These are phyloP conservation scores for Aspergillus versicolor DNA, from an alignment of 2,329 filamentous ascomycete species.

Conservation along the genomic window DNA sequence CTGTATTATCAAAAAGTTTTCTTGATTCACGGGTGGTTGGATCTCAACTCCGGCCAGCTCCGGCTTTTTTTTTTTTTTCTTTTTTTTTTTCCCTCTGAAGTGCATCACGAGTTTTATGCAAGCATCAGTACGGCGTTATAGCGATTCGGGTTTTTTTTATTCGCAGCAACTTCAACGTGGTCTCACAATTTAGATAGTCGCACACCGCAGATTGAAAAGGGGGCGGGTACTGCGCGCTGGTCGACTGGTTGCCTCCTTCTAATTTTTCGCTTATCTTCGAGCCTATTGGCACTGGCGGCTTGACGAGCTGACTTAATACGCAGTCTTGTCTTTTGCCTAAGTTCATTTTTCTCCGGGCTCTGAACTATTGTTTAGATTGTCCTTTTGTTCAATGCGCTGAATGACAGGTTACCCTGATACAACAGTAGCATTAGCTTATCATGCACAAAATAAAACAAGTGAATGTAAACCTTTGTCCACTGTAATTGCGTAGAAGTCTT, in stretches of 20 bases:
- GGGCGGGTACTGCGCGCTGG: conserved; percentile 44
- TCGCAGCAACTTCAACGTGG: conserved; percentile 22
- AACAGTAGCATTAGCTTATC: conserved; percentile 9
- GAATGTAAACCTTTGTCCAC: not conserved
- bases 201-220: conserved; percentile 35
- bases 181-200: conserved; percentile 41
- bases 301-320: not conserved
- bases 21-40: conserved; percentile 18
- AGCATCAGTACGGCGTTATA: conserved; percentile 48
- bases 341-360: not conserved
- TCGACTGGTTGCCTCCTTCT: conserved; percentile 42
- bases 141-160: conserved; percentile 32
- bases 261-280: conserved; percentile 28
- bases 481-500: not conserved
- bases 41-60: conserved; percentile 12
- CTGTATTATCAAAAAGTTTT: conserved; percentile 31
- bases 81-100: conserved; percentile 6
- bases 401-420: conserved; percentile 5
- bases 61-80: not conserved
- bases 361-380: conserved; percentile 11
- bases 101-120: conserved; percentile 40
- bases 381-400: conserved; percentile 6
- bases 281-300: conserved; percentile 17
- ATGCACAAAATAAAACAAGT: conserved; percentile 12
- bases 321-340: not conserved